Evolutionary conservation across 176 grass and related monocot species (phyloP).

Genomic region (Pontederia paniculata): DNA sequence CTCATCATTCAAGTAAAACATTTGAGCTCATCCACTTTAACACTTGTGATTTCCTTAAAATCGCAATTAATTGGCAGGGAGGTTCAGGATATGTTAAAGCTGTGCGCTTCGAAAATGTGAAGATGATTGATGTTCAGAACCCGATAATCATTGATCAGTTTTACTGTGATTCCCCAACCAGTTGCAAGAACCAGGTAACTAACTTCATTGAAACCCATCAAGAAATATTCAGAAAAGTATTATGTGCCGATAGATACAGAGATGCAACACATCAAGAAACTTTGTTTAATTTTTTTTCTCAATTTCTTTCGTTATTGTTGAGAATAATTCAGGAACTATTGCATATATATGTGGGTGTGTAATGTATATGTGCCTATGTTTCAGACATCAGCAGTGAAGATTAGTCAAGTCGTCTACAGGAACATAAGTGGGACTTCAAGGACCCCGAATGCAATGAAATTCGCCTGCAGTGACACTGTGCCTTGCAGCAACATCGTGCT

Average conservation of each 20-base stretch:
- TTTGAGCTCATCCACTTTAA: neutral
- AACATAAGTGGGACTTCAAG: slow-evolving; percentile 61
- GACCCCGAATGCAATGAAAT: slow-evolving; percentile 41
- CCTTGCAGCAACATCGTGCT: slow-evolving; percentile 71
- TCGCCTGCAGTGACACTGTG: slow-evolving; percentile 77
- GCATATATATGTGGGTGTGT: no score
- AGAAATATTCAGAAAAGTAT: no score
- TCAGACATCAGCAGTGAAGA: slow-evolving; percentile 37
- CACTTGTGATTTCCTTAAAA: neutral
- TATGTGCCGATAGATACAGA: no score
- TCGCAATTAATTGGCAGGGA: slow-evolving; percentile 25
- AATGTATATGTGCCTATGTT: slow-evolving; percentile 11
- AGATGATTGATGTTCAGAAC: slow-evolving; percentile 52
- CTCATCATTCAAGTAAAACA: neutral
- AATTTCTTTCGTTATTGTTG: neutral
- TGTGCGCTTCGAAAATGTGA: slow-evolving; percentile 53
- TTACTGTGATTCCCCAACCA: slow-evolving; percentile 51
- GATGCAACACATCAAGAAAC: no score
- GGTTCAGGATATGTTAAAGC: slow-evolving; percentile 51
- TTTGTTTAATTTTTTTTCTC: no score
- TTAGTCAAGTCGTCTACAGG: slow-evolving; percentile 44
- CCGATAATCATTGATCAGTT: slow-evolving; percentile 97
- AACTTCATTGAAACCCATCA: no score
- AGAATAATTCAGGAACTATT: slow-evolving; percentile 5
- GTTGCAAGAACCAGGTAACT: slow-evolving; percentile 44